Evolutionary conservation across 495 filamentous ascomycete genomes (phyloP).

Genomic region (Penicillium silybi): DNA sequence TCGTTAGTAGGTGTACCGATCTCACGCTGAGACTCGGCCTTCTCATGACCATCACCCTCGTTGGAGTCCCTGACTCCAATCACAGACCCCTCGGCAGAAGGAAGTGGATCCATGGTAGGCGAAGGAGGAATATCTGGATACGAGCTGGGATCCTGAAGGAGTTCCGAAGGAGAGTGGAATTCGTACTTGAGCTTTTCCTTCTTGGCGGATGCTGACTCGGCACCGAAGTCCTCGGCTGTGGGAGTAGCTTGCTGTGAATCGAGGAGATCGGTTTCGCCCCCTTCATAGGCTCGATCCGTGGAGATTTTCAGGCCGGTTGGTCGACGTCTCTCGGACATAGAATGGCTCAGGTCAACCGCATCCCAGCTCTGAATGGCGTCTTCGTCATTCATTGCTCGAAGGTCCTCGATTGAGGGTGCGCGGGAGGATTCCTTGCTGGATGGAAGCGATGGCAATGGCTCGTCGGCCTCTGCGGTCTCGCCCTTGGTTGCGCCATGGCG

Average conservation of each 20-base stretch:
- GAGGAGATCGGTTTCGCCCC: constrained; percentile 16
- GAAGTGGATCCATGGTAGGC: constrained; percentile 23
- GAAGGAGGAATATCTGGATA: constrained; percentile 27
- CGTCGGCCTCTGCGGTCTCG: constrained; percentile 32
- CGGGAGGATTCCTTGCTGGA: constrained; percentile 47
- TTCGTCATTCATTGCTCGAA: constrained; percentile 28
- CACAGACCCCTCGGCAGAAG: constrained; percentile 37
- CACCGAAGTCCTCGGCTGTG: constrained; percentile 17
- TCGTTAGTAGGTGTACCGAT: constrained; percentile 21
- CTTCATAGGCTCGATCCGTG: constrained; percentile 12
- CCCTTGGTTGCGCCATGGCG: constrained; percentile 38
- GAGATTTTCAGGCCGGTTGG: constrained; percentile 22
- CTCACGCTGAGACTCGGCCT: constrained; percentile 2
- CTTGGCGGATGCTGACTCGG: constrained; percentile 9
- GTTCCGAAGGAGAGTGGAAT: constrained; percentile 45
- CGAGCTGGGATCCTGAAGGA: constrained; percentile 33
- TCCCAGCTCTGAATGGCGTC: constrained; percentile 32
- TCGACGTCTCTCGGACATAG: constrained; percentile 14
- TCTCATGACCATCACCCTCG: constrained; percentile 5
- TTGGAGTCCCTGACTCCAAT: constrained; percentile 19
- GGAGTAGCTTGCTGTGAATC: constrained; percentile 27
- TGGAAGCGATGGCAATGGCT: constrained; percentile 45
- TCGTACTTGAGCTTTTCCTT: constrained; percentile 39
- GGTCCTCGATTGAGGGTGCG: constrained; percentile 41
- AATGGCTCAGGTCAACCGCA: constrained; percentile 21